These are phyloP conservation scores for Aspergillus quadricinctus DNA, from an alignment of 2,329 filamentous ascomycete genomes.

Conservation along the genomic window DNA sequence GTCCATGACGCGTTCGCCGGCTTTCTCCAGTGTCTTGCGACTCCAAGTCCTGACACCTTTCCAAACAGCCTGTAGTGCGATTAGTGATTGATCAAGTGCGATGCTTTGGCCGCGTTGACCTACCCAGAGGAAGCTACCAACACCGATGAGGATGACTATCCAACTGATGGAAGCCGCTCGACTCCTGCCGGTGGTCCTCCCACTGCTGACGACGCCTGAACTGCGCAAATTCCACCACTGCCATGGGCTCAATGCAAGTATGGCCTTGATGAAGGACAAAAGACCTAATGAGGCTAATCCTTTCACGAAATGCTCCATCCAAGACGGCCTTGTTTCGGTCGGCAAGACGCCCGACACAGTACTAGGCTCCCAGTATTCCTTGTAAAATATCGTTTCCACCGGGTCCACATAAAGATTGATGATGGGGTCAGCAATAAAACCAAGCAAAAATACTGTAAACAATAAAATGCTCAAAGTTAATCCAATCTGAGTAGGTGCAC, in stretches of 20 bases:
- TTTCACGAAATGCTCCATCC: conserved; percentile 81
- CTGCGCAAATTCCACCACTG: conserved; percentile 71
- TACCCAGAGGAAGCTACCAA: conserved; percentile 73
- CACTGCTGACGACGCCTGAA: conserved; percentile 52
- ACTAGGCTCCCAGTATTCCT: conserved; percentile 37
- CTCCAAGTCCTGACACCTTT: conserved; percentile 73
- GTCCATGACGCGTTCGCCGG: conserved; percentile 77
- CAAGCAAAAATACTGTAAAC: conserved; percentile 71
- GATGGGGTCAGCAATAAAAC: conserved; percentile 89
- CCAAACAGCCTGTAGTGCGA: conserved; percentile 63
- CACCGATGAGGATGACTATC: conserved; percentile 73
- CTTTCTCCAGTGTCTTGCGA: conserved; percentile 66
- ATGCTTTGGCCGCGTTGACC: conserved; percentile 31
- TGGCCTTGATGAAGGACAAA: conserved; percentile 76
- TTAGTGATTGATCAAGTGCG: conserved; percentile 9
- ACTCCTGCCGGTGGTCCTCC: conserved; percentile 64
- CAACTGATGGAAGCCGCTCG: conserved; percentile 75
- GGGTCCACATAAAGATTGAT: conserved; percentile 86
- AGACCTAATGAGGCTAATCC: conserved; percentile 86
- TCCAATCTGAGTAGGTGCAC: conserved; percentile 60
- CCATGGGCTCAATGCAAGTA: conserved; percentile 69
- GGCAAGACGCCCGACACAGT: conserved; percentile 31
- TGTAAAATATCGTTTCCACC: conserved; percentile 55
- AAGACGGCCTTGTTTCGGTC: conserved; percentile 55
- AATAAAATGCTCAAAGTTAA: conserved; percentile 71